These are phyloP conservation scores for Hippophae gyantsensis DNA, from an alignment of 306 rosid genomes.

Conservation along the genomic window DNA sequence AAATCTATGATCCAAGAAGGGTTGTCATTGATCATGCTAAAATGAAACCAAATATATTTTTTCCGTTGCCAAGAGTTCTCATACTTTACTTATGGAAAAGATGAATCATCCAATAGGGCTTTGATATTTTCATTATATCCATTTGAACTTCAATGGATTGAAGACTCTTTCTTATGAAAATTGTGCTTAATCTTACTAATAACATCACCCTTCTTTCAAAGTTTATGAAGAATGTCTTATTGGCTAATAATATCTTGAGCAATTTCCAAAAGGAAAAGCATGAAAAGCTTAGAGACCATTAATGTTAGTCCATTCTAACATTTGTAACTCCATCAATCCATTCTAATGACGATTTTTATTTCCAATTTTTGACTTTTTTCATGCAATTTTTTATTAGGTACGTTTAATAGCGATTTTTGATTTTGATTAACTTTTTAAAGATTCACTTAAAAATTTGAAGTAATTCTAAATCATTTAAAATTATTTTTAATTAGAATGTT, in stretches of 20 bases:
- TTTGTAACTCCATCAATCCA: neutral
- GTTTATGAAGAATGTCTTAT: neutral
- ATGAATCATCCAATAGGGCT: neutral
- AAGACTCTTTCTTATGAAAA: neutral
- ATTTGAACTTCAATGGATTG: neutral
- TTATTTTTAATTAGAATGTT: too few relatives aligned
- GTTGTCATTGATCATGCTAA: neutral
- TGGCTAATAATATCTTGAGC: neutral
- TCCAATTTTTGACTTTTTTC: too few relatives aligned
- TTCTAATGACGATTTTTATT: too few relatives aligned
- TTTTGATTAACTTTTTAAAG: too few relatives aligned
- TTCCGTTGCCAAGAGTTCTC: neutral
- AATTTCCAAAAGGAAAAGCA: neutral
- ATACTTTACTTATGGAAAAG: neutral
- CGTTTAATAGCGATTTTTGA: too few relatives aligned
- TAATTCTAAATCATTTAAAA: too few relatives aligned
- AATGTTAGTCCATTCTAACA: neutral
- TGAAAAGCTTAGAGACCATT: neutral
- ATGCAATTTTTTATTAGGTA: too few relatives aligned
- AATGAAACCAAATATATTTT: neutral
- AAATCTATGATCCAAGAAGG: neutral
- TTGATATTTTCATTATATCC: neutral
- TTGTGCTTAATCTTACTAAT: neutral
- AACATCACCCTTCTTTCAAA: neutral
- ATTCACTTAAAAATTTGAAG: too few relatives aligned